Evolutionary conservation across 208 protist genomes (phyloP).

Genomic region (Strigomonas culicis): DNA sequence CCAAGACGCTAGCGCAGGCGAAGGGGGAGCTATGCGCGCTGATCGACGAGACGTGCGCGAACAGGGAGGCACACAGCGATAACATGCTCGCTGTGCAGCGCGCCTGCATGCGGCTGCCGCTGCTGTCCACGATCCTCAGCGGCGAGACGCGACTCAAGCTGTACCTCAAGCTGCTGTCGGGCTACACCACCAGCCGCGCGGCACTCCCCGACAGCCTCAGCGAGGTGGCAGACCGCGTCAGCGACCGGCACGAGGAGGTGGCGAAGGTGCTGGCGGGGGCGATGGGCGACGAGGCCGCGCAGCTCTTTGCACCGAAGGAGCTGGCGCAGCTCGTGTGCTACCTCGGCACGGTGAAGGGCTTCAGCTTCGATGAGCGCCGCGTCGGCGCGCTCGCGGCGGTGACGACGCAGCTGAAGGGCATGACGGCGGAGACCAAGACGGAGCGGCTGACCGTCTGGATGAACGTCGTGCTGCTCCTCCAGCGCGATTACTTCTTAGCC

Average conservation of each 20-base stretch:
- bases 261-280: background rate
- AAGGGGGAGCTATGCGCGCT: slow-evolving; percentile 14
- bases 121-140: slow-evolving; percentile 38
- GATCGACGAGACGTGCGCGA: slow-evolving; percentile 21
- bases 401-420: background rate
- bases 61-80: slow-evolving; percentile 41
- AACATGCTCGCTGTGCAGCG: slow-evolving; percentile 47
- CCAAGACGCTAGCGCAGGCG: slow-evolving; percentile 26
- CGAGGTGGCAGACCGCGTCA: slow-evolving; percentile 21
- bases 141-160: slow-evolving; percentile 38
- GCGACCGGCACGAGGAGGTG: slow-evolving; percentile 13
- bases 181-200: slow-evolving; percentile 3
- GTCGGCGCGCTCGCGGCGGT: background rate
- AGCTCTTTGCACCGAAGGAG: background rate
- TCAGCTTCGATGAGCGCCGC: background rate
- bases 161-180: slow-evolving; percentile 47
- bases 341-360: slow-evolving; percentile 3
- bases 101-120: slow-evolving; percentile 52
- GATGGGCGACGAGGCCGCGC: background rate
- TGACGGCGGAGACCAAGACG: background rate
- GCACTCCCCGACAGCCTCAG: slow-evolving; percentile 16
- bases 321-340: slow-evolving; percentile 10
- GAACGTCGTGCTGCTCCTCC: background rate
- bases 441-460: background rate
- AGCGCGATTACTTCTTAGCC: slow-evolving; percentile 13